Base-by-base conservation (phyloP, 768 basidiomycete genomes). In the Rhizopogon salebrosus region DNA sequence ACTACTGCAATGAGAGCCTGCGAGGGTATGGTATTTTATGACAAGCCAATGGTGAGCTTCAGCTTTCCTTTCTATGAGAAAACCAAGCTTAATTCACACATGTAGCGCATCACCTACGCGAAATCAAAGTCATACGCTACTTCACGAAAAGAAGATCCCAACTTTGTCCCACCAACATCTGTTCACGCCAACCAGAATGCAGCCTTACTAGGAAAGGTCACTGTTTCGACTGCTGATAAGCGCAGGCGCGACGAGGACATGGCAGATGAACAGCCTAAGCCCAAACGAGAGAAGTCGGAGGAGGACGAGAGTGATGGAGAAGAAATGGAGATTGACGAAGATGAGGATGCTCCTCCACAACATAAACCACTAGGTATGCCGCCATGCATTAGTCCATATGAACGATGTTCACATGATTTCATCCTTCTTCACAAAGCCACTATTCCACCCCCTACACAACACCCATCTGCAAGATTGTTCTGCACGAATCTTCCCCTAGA, bases 271-370 rank as follows among this genome's bases (percentile, higher is more conserved):
- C 82, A 75, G 49, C 78, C 79, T 46, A 75, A 74, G 40, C 59
- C 76, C 24, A 95, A 95, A 73, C 80, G 84, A 56, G 82, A 84
- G 61, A 90, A 83, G 67, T 72, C 76, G 40, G 80, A 81, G 43
- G 84, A 79, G 49, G 82, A 83, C 11, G 72, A 73, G 13, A 80
- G 70, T 58, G 89, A 90, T 57, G 92, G 84, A 51, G 88, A 88
- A 64, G 91, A 93, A 72, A 95, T 95, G 87, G 93, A 95, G 72
- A 91, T 93, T 62, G 92, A 94, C 55, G 92, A 94, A 46, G 92
- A 97, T 42, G 87, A 90, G 41, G 85, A 88, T 51, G 65, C 72
- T 35, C 71, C 72, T 42, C 76, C 70, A 55, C 69, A 68, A 54
- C 69, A 54, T 45, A 67, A 61, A 55, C 67, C 71, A 59, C 60